A percentile compares a stretch with the other conserved stretches of the same genome.
phyloP scores from a whole-genome alignment of 2,329 filamentous ascomycete species.

The Arthrobotrys musiformis region DNA sequence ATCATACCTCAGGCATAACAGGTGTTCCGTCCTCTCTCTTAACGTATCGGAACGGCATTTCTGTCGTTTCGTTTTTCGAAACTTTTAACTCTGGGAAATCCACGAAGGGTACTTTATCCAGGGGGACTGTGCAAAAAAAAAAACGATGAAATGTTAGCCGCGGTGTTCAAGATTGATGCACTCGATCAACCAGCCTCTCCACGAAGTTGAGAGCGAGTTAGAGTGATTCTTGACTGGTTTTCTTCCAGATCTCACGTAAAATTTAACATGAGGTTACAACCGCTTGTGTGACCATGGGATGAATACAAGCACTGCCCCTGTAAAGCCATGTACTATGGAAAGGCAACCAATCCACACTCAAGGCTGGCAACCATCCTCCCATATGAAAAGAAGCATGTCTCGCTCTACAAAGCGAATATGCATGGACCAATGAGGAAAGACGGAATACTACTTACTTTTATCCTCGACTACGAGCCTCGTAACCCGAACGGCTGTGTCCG shows the following conservation, averaged over 20 bases:
- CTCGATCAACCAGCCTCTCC: background rate
- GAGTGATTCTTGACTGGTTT: background rate
- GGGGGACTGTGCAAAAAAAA: constrained; percentile 69
- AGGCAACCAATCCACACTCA: background rate
- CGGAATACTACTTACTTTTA: constrained; percentile 69
- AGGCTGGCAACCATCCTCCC: background rate
- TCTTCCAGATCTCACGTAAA: background rate
- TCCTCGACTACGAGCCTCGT: constrained; percentile 89
- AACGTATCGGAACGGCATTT: constrained; percentile 99
- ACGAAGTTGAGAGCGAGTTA: background rate
- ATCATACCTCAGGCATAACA: constrained; percentile 86
- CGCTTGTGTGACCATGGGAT: background rate
- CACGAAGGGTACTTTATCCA: constrained; percentile 82
- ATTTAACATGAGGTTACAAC: background rate
- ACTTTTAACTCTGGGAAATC: constrained; percentile 91
- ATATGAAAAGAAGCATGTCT: background rate
- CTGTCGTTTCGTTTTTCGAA: constrained; percentile 89
- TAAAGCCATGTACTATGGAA: background rate
- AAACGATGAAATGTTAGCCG: background rate
- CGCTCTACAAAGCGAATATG: background rate
- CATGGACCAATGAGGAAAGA: background rate
- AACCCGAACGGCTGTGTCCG: constrained; percentile 93
- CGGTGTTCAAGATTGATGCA: background rate
- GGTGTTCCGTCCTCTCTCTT: constrained; percentile 75
- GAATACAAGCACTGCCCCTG: background rate